Evolutionary conservation across 768 basidiomycete genomes (phyloP), one percentile per base, ranked within the genome.

Genomic region (Gymnopilus dilepis): DNA sequence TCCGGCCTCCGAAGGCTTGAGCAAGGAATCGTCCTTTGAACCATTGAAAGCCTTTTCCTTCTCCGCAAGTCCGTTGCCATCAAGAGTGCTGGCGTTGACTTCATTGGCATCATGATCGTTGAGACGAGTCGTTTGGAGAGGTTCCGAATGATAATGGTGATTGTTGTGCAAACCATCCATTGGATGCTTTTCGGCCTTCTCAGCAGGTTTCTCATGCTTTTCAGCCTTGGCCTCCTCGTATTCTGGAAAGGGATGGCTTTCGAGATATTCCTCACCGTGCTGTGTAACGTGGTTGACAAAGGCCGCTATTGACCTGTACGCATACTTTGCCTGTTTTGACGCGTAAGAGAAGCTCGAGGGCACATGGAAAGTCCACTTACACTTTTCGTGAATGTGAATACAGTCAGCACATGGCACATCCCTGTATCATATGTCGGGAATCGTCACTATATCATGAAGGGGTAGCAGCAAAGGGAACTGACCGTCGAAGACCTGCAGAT

Each of bases 401-500:
- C 82, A 1, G 90, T 89, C 59, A 89, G 74, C 37, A 90, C 90
- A 74, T 92, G 90, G 57, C 88, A 88, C 80, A 88, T 89, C 22
- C 86, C 87, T 89, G 30, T 4, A 30, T n/a, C 17, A 31, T 1
- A 30, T 17, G 26, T 50, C 31, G 38, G 12, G 45, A 37, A 13
- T 9, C 15, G n/a, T n/a, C n/a, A n/a, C n/a, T n/a, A n/a, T n/a
- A n/a, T n/a, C n/a, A n/a, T n/a, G n/a, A n/a, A n/a, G n/a, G n/a
- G n/a, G n/a, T n/a, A n/a, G n/a, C n/a, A n/a, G n/a, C n/a, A n/a
- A n/a, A n/a, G n/a, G n/a, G n/a, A 28, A 73, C 78, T 31, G 63
- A 87, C 87, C 90, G 68, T 93, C 91, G 67, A 84, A 91, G 0
- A 90, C 83, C 70, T 92, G 91, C 0, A 92, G 77, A 73, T 91